Base-by-base conservation (phyloP, 768 basidiomycete genomes). In the Podaxis carcinomalis region DNA sequence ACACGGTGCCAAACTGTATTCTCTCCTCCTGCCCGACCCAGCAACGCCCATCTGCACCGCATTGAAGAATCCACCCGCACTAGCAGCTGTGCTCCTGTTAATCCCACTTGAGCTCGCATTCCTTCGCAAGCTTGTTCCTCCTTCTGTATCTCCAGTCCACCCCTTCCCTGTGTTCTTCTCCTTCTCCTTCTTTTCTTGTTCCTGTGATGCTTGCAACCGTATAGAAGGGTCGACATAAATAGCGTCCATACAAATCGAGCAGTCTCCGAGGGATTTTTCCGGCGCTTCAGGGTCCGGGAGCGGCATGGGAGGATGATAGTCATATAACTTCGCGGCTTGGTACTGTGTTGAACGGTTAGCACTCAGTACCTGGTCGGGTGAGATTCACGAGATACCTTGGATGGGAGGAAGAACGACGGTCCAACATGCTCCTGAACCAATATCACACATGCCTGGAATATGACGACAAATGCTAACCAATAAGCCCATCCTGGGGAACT, bases 191-290 rank as follows among this genome's bases (percentile, higher is more conserved):
- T 69, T 69, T 66, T 78, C 74, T 27, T 73, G 65, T 4, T 70
- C 75, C 50, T 76, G 73, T 5, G 70, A 68, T 27, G 21, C 59
- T 32, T 66, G 75, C 21, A 73, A 67, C 6, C 72, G 75, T 47
- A 76, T 64, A 2, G 70, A 67, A 5, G 80, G 74, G 47, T 85
- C 82, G 25, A 83, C 70, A 42, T 83, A 68, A 64, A 95, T 95
- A 4, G 85, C 81, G 61, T 96, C 94, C 92, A 96, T 95, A 68
- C 94, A 96, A 56, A 97, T 95, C 5, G 92, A 85, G 67, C 94
- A 97, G 69, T 95, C 92, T 5, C 91, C 93, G 14, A 93, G 75
- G 2, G 88, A 82, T 64, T 88, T 85, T 49, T 88, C 88, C 1
- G 88, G 86, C 1, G 89, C 80, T 70, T 94, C 92, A 0, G 88